phyloP scores from a whole-genome alignment of 73 alveolate genomes.

The Stentor coeruleus region DNA sequence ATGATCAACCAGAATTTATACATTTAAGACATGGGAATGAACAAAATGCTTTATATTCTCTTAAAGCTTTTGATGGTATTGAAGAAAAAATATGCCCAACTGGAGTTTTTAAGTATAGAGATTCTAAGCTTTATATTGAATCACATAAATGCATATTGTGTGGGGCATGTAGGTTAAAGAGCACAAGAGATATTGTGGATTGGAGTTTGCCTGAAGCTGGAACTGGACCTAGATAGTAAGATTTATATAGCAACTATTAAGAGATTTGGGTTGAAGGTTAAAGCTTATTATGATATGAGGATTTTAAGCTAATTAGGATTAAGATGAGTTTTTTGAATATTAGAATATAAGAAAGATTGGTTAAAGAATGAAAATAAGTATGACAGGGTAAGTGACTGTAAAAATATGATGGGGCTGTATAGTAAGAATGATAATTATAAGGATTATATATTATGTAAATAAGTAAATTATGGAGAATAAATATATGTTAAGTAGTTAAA shows the following conservation, averaged over 20 bases:
- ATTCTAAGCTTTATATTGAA: not conserved
- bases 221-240: constrained; percentile 27
- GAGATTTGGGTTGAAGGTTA: too few species aligned
- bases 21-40: not conserved
- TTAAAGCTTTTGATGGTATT: not conserved
- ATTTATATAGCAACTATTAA: constrained; percentile 14
- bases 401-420: too few species aligned
- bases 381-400: too few species aligned
- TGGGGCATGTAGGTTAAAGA: not conserved
- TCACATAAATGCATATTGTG: not conserved
- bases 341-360: too few species aligned
- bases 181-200: not conserved
- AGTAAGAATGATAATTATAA: too few species aligned
- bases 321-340: too few species aligned
- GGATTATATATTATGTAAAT: too few species aligned
- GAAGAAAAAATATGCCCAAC: constrained; percentile 29
- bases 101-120: constrained; percentile 24
- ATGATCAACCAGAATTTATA: constrained; percentile 8
- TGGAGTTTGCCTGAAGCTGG: constrained; percentile 4
- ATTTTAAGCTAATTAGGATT: too few species aligned
- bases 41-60: not conserved
- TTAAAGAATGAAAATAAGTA: too few species aligned
- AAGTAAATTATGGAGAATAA: too few species aligned
- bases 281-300: too few species aligned
- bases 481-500: too few species aligned